Evolutionary conservation across 495 filamentous ascomycete genomes (phyloP).

Genomic region (Talaromyces ruber): DNA sequence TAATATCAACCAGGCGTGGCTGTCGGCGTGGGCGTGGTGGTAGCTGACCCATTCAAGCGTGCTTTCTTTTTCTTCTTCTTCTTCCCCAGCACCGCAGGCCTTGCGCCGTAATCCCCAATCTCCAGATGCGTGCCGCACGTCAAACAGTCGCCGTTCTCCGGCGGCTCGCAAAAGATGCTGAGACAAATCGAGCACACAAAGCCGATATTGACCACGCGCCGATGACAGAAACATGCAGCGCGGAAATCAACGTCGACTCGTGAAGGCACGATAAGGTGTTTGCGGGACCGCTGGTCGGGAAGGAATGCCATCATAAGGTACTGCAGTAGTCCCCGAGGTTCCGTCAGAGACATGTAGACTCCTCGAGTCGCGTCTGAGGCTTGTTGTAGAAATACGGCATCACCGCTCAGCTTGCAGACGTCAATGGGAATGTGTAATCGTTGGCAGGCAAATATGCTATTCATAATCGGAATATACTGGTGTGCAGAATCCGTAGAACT

Average conservation of each 20-base stretch:
- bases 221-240: constrained; percentile 94
- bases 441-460: constrained; percentile 87
- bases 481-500: constrained; percentile 74
- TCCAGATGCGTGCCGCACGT: constrained; percentile 85
- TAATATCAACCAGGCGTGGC: constrained; percentile 24
- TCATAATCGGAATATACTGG: constrained; percentile 98
- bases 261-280: constrained; percentile 62
- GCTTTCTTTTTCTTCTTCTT: constrained; percentile 68
- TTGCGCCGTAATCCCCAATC: constrained; percentile 62
- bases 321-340: constrained; percentile 65
- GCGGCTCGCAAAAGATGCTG: constrained; percentile 68
- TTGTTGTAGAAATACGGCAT: constrained; percentile 90
- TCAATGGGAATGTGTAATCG: constrained; percentile 82
- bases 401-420: constrained; percentile 74
- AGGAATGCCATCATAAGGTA: constrained; percentile 96
- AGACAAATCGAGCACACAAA: constrained; percentile 95
- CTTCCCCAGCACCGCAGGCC: constrained; percentile 63
- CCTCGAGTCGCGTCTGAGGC: constrained; percentile 85
- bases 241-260: constrained; percentile 91
- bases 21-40: constrained; percentile 33
- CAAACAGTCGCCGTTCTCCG: constrained; percentile 62
- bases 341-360: constrained; percentile 66
- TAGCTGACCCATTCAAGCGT: constrained; percentile 29
- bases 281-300: constrained; percentile 59
- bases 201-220: constrained; percentile 80